Percentiles rank a stretch among this genome's conserved stretches.
phyloP scores from a whole-genome alignment of 805 yeast species.

The Candida taoyuanica region DNA sequence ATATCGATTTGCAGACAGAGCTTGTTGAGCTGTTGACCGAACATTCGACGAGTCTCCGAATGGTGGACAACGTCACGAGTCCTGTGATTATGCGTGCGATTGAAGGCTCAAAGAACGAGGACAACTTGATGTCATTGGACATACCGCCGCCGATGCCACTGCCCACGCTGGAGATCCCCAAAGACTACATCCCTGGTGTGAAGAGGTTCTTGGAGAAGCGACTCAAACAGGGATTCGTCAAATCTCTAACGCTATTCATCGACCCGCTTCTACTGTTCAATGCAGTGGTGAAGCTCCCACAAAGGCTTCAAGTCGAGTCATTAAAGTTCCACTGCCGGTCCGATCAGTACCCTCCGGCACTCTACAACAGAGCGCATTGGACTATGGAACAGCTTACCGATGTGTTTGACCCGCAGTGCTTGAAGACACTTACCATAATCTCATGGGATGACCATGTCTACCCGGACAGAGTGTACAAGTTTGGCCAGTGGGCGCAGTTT shows the following conservation, averaged over 20 bases:
- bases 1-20: slow-evolving; percentile 27
- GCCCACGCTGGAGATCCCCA: slow-evolving; percentile 14
- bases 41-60: slow-evolving; percentile 28
- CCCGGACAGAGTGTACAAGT: slow-evolving; percentile 31
- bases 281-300: slow-evolving; percentile 21
- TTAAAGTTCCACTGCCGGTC: slow-evolving; percentile 38
- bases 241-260: slow-evolving; percentile 31
- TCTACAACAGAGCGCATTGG: slow-evolving; percentile 25
- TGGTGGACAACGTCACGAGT: slow-evolving; percentile 38
- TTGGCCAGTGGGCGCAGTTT: slow-evolving; percentile 35
- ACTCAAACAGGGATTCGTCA: slow-evolving; percentile 18
- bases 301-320: slow-evolving; percentile 32
- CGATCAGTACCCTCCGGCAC: slow-evolving; percentile 32
- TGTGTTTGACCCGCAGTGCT: slow-evolving; percentile 31
- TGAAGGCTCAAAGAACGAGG: slow-evolving; percentile 25
- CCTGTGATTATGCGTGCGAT: slow-evolving; percentile 34
- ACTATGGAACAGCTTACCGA: slow-evolving; percentile 29
- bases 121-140: slow-evolving; percentile 20
- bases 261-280: slow-evolving; percentile 36
- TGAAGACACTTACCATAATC: slow-evolving; percentile 35
- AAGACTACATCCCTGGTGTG: slow-evolving; percentile 29
- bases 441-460: slow-evolving; percentile 38
- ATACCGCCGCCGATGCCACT: slow-evolving; percentile 32
- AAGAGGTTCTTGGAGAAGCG: slow-evolving; percentile 25
- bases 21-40: slow-evolving; percentile 29